phyloP scores from a whole-genome alignment of 2,329 filamentous ascomycete genomes.

The Colletotrichum nymphaeae region DNA sequence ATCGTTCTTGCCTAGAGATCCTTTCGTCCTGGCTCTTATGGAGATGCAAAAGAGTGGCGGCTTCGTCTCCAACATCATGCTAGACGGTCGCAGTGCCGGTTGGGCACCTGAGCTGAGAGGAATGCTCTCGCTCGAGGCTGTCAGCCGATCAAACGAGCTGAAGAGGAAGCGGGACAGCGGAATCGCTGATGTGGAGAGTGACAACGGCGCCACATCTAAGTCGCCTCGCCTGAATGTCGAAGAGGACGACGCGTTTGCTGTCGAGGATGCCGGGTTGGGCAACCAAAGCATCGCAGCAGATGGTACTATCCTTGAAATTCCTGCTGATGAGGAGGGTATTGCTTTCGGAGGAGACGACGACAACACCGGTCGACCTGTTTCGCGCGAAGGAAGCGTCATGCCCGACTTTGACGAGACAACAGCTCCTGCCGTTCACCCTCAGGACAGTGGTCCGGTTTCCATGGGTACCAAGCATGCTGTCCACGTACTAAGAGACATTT shows the following conservation, averaged over 20 bases:
- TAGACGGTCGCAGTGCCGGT: constrained; percentile 78
- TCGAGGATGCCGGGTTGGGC: constrained; percentile 63
- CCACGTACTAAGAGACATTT: constrained; percentile 89
- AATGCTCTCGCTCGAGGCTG: constrained; percentile 88
- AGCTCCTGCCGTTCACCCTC: constrained; percentile 79
- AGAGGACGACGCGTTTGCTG: constrained; percentile 70
- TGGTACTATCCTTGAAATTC: constrained; percentile 73
- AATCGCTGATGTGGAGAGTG: constrained; percentile 81
- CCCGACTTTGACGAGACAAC: constrained; percentile 84
- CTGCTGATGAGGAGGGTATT: constrained; percentile 66
- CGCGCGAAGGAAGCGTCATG: constrained; percentile 56
- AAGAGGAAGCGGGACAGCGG: constrained; percentile 96
- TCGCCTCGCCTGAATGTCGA: constrained; percentile 77
- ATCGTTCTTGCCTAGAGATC: constrained; percentile 87
- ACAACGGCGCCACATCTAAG: constrained; percentile 68
- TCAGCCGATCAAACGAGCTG: constrained; percentile 80
- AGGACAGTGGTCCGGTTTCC: constrained; percentile 87
- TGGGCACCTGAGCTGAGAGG: constrained; percentile 95
- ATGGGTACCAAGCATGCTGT: constrained; percentile 95
- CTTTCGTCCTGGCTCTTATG: constrained; percentile 86
- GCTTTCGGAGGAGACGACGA: constrained; percentile 57
- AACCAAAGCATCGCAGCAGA: constrained; percentile 65
- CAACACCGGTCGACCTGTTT: constrained; percentile 48
- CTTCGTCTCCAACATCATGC: constrained; percentile 89
- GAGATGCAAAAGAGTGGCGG: constrained; percentile 92